Conservation (phyloP, 192 early-diverging fungal species). For the Backusella sp. region DNA sequence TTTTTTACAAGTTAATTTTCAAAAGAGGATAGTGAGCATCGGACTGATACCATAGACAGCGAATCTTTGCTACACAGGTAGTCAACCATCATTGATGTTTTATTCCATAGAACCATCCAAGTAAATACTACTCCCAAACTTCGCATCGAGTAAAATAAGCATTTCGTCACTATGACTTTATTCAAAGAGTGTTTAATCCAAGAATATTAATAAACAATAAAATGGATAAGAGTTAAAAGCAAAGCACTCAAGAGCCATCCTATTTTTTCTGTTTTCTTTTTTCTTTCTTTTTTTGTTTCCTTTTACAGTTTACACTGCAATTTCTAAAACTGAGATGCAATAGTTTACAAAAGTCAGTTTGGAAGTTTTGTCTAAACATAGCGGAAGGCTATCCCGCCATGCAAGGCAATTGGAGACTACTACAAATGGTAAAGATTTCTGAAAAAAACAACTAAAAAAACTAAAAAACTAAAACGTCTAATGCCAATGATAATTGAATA, state of each 20-base stretch:
- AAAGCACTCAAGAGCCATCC: neutral
- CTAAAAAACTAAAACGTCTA: neutral
- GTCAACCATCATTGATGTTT: neutral
- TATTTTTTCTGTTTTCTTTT: neutral
- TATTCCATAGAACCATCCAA: neutral
- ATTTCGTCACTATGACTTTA: neutral
- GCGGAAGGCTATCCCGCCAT: neutral
- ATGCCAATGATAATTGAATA: constrained; percentile 3
- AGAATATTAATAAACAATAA: neutral
- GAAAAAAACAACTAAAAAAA: neutral
- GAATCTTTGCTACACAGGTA: neutral
- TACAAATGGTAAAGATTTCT: neutral
- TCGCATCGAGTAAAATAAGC: neutral
- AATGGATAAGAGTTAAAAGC: neutral
- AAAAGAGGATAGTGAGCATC: neutral
- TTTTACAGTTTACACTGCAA: neutral
- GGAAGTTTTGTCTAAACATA: neutral
- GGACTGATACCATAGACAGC: neutral
- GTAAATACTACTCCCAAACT: neutral
- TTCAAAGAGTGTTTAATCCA: neutral
- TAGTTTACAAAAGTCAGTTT: neutral
- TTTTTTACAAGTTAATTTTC: neutral
- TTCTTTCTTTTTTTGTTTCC: neutral
- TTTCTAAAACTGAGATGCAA: neutral
- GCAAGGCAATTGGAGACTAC: neutral